These are phyloP conservation scores for Hymenoscyphus occultus DNA, from an alignment of 2,329 filamentous ascomycete species.

Conservation along the genomic window DNA sequence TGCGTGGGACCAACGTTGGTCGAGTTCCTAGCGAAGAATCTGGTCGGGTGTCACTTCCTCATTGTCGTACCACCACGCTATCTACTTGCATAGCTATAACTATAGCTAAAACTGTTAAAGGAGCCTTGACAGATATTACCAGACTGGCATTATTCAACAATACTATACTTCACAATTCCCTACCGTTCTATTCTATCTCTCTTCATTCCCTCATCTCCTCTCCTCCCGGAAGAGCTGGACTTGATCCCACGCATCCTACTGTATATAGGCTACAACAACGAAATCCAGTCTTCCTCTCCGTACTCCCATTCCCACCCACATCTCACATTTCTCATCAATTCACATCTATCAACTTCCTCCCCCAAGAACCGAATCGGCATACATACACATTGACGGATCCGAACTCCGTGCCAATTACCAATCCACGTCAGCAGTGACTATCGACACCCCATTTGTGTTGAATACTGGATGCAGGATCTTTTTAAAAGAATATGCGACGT, in stretches of 20 bases:
- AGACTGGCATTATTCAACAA: background rate
- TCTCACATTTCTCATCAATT: background rate
- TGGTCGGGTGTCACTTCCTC: background rate
- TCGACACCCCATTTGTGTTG: too few relatives aligned
- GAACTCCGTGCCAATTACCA: too few relatives aligned
- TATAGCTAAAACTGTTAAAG: background rate
- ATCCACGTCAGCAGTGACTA: too few relatives aligned
- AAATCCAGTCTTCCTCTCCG: background rate
- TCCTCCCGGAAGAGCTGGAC: background rate
- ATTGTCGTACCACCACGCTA: background rate
- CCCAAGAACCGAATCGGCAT: too few relatives aligned
- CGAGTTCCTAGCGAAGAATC: background rate
- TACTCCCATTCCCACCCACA: background rate
- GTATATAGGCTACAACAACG: background rate
- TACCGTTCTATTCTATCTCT: too few relatives aligned
- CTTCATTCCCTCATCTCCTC: background rate
- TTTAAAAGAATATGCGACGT: too few relatives aligned
- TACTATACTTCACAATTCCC: background rate
- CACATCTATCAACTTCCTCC: background rate
- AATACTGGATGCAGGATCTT: too few relatives aligned
- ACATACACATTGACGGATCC: too few relatives aligned
- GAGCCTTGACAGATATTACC: background rate
- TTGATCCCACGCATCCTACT: background rate
- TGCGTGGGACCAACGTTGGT: background rate
- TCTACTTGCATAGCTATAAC: background rate